Base-by-base conservation (phyloP, 108 stramenopile species). In the Nitzschia palea region DNA sequence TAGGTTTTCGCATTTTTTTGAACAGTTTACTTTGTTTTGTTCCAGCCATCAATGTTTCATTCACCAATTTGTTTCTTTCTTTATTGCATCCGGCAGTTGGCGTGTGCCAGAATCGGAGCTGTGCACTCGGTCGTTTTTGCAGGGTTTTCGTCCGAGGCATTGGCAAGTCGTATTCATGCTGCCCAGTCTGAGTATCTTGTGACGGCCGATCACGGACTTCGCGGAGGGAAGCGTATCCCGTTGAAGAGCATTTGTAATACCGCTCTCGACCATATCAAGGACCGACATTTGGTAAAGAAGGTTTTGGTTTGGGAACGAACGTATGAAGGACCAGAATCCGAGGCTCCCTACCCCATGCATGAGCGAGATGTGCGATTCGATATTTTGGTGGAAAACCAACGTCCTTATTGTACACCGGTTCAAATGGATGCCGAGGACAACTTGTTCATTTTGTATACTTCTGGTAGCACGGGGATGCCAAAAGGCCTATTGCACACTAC, bases 121-220 rank as follows among this genome's bases (percentile, higher is more conserved):
- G 80, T 96, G 8, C 97, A 98, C 78, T 95, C 93, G 18, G 97
- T 99, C 2, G 97, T 99, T 8, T 98, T 98, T 69, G 99, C 99
- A 25, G 99, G 99, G 4, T 99, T 98, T 70, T 86, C 84, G 32
- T 82, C 95, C 34, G 97, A 95, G 47, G 94, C 97, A 14, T 69
- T 99, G 62, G 82, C 86, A 18, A 92, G 91, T 51, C 93, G 99
- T 27, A 91, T 99, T 68, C 53, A 73, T 53, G 96, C 97, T 23
- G 85, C 87, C 45, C 63, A 84, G 2, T 91, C 90, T 37, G 85
- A 96, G 69, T 85, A 86, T 76, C 66, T 98, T 4, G 78, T 97
- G 42, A 97, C 96, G 0, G 86, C 96, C 8, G 88, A 97, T 71
- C 66, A 74, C 57, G 96, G 97, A n/a, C 70, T 76, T 61, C 77